Base-by-base conservation (phyloP, 2,329 filamentous ascomycete species). In the Talaromyces marneffei region DNA sequence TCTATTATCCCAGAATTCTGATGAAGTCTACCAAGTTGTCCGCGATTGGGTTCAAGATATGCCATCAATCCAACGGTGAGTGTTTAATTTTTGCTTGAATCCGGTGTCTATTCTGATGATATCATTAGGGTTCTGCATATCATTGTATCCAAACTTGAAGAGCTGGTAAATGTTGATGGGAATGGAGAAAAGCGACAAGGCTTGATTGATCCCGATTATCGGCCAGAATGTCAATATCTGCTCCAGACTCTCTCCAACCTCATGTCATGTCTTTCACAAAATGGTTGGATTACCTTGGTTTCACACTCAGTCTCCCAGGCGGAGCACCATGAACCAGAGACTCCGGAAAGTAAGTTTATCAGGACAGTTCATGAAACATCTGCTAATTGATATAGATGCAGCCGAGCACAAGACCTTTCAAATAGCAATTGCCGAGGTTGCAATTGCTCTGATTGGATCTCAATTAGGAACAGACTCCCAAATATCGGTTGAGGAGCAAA, bases 171-270 rank as follows among this genome's bases (percentile, higher is more conserved):
- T 54, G 64, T 66, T 52, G 67, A 65, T 12, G 64, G 59, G 25
- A 39, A 40, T 14, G 46, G 16, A 31, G 60, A 42, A 9, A 54
- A 55, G 33, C 20, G 18, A 14, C 37, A 39, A 16, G 56, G 56
- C 9, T 31, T 54, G 20, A 20, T 59, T n/a, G 20, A 57, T 40
- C 18, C 48, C 1, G 86, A 91, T 64, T 89, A 95, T 66, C 80
- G 92, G 7, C 88, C 89, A 64, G 82, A 92, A 61, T 91, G 87
- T 63, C 77, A 90, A 2, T 95, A 96, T 72, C 88, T 93, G 68
- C 76, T 97, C 20, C 85, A 85, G 57, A 88, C 89, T 2, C 73
- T 96, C 1, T 86, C 86, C 4, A 89, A 91, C 65, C 82, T 95
- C 27, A 77, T 96, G 16, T 81, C 83, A 27, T 87, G 85, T 74